Percentiles rank a stretch among this genome's conserved stretches.
These are phyloP conservation scores for Eucalyptus microcorys DNA, from an alignment of 345 rosid genomes.

Conservation along the genomic window DNA sequence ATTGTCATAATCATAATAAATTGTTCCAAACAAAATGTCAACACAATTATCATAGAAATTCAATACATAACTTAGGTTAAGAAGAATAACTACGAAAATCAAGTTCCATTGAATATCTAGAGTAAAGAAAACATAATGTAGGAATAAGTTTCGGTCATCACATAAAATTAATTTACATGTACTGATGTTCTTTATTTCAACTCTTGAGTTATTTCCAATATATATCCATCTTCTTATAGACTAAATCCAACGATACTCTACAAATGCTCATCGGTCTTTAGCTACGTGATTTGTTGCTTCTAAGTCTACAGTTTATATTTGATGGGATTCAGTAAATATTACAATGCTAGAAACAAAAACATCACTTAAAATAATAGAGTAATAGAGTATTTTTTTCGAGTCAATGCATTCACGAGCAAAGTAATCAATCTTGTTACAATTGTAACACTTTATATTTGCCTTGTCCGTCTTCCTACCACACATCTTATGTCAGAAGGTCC, in stretches of 20 bases:
- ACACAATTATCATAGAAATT: fast-evolving
- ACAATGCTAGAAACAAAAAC: fast-evolving
- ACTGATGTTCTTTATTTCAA: fast-evolving
- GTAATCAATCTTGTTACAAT: too few relatives aligned
- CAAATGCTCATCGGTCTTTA: fast-evolving
- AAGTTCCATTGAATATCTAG: fast-evolving
- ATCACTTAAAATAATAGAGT: too few relatives aligned
- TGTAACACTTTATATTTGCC: fast-evolving
- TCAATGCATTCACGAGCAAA: fast-evolving
- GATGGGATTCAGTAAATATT: too few relatives aligned
- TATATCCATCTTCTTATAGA: too few relatives aligned
- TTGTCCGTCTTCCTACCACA: fast-evolving
- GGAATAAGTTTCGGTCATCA: fast-evolving
- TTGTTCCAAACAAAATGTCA: too few relatives aligned
- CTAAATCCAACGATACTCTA: fast-evolving
- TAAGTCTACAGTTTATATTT: fast-evolving
- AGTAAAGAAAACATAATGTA: fast-evolving
- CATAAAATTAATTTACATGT: too few relatives aligned
- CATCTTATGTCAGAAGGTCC: fast-evolving
- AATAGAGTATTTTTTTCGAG: fast-evolving
- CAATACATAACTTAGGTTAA: too few relatives aligned
- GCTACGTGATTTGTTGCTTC: fast-evolving
- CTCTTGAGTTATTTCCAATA: too few relatives aligned
- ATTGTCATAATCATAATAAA: too few relatives aligned
- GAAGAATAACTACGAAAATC: fast-evolving